Conservation (phyloP, 352 stramenopile genomes). For the Elongisporangium prolatum region DNA sequence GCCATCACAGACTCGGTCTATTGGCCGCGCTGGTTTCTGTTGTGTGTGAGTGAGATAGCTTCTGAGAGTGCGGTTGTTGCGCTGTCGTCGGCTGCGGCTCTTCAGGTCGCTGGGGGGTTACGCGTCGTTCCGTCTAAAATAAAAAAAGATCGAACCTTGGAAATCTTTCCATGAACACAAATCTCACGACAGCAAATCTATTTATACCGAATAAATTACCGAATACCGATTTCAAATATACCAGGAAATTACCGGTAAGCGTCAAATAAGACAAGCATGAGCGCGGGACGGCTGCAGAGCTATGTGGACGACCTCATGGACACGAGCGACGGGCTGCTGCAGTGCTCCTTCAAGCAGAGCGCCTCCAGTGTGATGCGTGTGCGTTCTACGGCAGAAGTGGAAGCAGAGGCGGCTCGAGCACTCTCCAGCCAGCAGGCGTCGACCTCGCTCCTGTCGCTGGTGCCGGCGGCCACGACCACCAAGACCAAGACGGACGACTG, state of each 20-base stretch:
- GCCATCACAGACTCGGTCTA: slow-evolving; percentile 18
- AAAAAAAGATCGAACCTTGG: too few species aligned
- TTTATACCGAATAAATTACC: too few species aligned
- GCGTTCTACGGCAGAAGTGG: too few species aligned
- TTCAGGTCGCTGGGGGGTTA: too few species aligned
- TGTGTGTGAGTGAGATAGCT: background rate
- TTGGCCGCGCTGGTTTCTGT: background rate
- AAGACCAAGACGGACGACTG: slow-evolving; percentile 26
- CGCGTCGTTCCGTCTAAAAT: too few species aligned
- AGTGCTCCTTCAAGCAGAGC: slow-evolving; percentile 7
- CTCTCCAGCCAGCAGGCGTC: slow-evolving; percentile 1
- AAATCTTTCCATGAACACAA: too few species aligned
- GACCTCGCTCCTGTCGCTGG: slow-evolving; percentile 32
- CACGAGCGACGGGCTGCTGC: slow-evolving; percentile 10
- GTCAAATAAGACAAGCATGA: background rate
- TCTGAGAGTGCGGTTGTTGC: background rate
- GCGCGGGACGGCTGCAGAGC: slow-evolving; percentile 8
- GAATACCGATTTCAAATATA: background rate
- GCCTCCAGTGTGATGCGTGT: too few species aligned
- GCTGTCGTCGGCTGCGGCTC: slow-evolving; percentile 1
- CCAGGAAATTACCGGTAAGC: background rate
- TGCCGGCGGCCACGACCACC: slow-evolving; percentile 22
- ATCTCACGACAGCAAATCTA: too few species aligned
- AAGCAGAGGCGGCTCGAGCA: too few species aligned
- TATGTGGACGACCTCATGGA: slow-evolving; percentile 11